phyloP scores from a whole-genome alignment of 139 green algal genomes.

The Desmodesmus armatus region DNA sequence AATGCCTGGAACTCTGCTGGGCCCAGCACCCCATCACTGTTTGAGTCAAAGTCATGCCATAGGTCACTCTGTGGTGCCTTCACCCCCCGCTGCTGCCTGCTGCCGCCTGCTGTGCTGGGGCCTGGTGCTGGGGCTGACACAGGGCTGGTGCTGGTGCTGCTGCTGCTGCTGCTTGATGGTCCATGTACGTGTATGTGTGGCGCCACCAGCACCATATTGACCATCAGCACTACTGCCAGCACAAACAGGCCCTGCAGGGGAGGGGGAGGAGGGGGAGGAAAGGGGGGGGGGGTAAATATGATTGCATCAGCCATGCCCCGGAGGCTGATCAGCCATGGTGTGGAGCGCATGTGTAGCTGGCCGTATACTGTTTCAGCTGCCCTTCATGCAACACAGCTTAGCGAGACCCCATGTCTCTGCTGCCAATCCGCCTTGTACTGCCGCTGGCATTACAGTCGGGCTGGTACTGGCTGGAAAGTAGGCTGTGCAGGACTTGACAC shows the following conservation, averaged over 20 bases:
- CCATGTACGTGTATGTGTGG: slow-evolving; percentile 1
- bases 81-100: background rate
- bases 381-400: too few species aligned
- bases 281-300: too few species aligned
- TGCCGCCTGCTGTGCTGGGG: background rate
- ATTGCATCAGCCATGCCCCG: too few species aligned
- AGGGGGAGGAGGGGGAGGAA: too few species aligned
- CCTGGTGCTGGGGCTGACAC: background rate
- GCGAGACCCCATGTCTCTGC: too few species aligned
- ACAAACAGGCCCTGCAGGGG: slow-evolving; percentile 18
- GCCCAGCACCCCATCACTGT: slow-evolving; percentile 32
- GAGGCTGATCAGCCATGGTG: too few species aligned
- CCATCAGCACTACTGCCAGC: slow-evolving; percentile 9
- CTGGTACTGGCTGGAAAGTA: too few species aligned
- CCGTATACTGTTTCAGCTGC: too few species aligned
- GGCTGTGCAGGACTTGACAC: too few species aligned
- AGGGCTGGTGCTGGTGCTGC: background rate
- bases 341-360: too few species aligned
- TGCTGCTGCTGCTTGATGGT: background rate
- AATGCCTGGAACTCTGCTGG: slow-evolving; percentile 10
- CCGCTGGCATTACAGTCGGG: too few species aligned
- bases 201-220: slow-evolving; percentile 39
- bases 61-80: background rate
- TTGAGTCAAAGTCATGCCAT: slow-evolving; percentile 29
- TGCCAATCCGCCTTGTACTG: too few species aligned